These are phyloP conservation scores for Malassezia sympodialis DNA, from an alignment of 1,284 basidiomycete species.

Conservation along the genomic window DNA sequence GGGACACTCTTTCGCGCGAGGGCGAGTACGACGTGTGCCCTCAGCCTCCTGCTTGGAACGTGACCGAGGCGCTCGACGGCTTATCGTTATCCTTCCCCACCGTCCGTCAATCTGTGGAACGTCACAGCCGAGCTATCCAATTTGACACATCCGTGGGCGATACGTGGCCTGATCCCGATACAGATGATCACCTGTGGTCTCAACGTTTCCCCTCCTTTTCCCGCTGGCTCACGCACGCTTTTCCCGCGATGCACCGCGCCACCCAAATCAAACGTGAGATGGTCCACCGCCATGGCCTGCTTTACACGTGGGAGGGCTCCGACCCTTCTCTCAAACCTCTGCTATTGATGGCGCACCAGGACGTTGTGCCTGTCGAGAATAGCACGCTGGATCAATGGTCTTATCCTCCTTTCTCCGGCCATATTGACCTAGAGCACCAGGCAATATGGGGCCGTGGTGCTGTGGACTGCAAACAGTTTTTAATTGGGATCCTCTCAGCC, in stretches of 20 bases:
- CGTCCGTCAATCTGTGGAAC: not conserved
- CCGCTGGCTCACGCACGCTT: conserved; percentile 24
- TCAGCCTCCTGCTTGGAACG: not conserved
- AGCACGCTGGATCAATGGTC: conserved; percentile 52
- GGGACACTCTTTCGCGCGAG: not conserved
- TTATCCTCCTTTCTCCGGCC: conserved; percentile 52
- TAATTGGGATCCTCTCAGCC: conserved; percentile 51
- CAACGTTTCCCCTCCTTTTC: conserved; percentile 27
- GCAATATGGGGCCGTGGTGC: conserved; percentile 52
- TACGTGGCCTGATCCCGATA: conserved; percentile 25
- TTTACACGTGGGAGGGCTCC: conserved; percentile 59
- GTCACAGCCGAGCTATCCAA: conserved; percentile 30
- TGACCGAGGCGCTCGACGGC: not conserved
- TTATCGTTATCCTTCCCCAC: not conserved
- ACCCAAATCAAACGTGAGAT: conserved; percentile 20
- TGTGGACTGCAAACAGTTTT: conserved; percentile 49
- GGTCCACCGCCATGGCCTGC: conserved; percentile 59
- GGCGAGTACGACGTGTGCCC: conserved; percentile 8
- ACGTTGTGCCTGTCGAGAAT: conserved; percentile 54
- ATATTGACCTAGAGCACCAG: conserved; percentile 49
- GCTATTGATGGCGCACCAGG: conserved; percentile 54
- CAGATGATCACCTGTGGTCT: conserved; percentile 21
- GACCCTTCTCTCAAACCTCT: conserved; percentile 57
- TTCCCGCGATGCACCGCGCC: conserved; percentile 26
- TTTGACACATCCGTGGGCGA: conserved; percentile 35